phyloP scores from a whole-genome alignment of 2,329 filamentous ascomycete species.

The Proliferodiscus dingleyae region DNA sequence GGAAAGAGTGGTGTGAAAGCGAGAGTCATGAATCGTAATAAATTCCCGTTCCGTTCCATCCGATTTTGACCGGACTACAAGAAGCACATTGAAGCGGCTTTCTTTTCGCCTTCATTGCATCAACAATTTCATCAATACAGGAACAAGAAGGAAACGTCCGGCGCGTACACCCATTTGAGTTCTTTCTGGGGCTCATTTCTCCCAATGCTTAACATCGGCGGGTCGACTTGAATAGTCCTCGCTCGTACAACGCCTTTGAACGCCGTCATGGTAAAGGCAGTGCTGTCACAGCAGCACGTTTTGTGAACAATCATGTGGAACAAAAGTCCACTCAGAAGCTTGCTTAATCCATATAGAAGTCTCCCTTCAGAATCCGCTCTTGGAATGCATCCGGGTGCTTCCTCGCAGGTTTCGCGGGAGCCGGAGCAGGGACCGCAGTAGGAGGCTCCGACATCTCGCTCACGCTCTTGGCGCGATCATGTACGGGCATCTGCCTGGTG shows the following conservation, averaged over 20 bases:
- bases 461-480: constrained; percentile 67
- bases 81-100: constrained; percentile 4
- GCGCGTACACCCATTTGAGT: constrained; percentile 18
- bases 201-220: background rate
- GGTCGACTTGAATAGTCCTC: constrained; percentile 4
- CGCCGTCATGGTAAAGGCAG: constrained; percentile 5
- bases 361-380: constrained; percentile 93
- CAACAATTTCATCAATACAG: constrained; percentile 4
- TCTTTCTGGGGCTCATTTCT: background rate
- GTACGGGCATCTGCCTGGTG: constrained; percentile 35
- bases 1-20: constrained; percentile 1
- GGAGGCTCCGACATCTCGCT: constrained; percentile 57
- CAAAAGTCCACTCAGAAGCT: constrained; percentile 3
- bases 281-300: background rate
- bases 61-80: background rate
- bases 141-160: constrained; percentile 23
- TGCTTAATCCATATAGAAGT: constrained; percentile 93
- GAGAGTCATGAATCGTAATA: constrained; percentile 11
- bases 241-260: constrained; percentile 13
- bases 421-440: constrained; percentile 30
- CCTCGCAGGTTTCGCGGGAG: constrained; percentile 35
- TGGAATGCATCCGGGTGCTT: constrained; percentile 90
- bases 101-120: background rate
- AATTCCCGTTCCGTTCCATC: background rate
- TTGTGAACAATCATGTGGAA: too few species aligned